Evolutionary conservation across 306 rosid species (phyloP).

Genomic region (Rosa rugosa): DNA sequence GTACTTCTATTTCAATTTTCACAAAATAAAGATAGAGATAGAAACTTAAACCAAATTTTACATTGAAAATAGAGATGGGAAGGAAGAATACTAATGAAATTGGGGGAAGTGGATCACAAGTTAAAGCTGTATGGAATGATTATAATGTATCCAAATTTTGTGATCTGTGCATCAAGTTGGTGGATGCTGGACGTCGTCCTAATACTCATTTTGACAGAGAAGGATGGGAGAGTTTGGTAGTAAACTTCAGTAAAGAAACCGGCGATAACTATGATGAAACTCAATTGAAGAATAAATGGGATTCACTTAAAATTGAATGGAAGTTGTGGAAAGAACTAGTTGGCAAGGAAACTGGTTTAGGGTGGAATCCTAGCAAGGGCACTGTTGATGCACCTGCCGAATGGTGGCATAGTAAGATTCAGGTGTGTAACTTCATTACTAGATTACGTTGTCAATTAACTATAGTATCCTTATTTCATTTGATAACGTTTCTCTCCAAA

Average conservation of each 20-base stretch:
- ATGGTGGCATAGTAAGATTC: background rate
- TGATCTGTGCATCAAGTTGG: background rate
- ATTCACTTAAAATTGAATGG: background rate
- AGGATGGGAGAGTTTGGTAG: background rate
- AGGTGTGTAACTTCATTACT: background rate
- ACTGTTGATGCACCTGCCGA: background rate
- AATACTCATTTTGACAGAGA: slow-evolving; percentile 1
- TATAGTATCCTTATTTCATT: background rate
- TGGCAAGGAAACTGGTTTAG: slow-evolving; percentile 2
- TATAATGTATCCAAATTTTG: background rate
- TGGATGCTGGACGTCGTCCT: background rate
- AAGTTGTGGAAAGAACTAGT: background rate
- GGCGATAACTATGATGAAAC: background rate
- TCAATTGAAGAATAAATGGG: slow-evolving; percentile 10
- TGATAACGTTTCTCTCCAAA: background rate
- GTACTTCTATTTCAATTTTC: too few species aligned
- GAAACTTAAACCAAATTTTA: background rate
- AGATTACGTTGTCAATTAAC: background rate
- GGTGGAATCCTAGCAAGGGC: background rate
- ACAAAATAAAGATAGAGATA: too few species aligned
- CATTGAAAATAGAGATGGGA: background rate
- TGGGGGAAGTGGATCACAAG: background rate
- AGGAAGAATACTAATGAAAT: background rate
- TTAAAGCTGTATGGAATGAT: background rate
- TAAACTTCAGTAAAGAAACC: background rate